Base-by-base conservation (phyloP, 2,329 filamentous ascomycete genomes). In the Pyrenochaeta sp. region DNA sequence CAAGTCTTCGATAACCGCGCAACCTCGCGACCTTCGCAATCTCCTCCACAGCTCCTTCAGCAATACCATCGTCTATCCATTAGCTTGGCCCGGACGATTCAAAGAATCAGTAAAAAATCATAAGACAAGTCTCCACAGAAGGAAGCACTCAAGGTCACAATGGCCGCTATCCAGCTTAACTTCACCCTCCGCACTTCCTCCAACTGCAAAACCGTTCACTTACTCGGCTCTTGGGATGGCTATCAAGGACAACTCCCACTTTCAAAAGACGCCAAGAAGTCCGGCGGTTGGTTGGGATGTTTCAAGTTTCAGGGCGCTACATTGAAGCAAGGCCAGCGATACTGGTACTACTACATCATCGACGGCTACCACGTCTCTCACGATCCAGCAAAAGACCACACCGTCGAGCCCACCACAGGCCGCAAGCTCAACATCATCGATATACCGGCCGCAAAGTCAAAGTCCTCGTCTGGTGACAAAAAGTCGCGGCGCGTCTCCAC, bases 331-430 rank as follows among this genome's bases (percentile, higher is more conserved):
- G 91, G 93, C 72, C 86, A 90, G 72, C 87, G 93, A 72, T 97
- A 97, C 85, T 99, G 94, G 94, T 99, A 97, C 86, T 99, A 99
- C 85, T 99, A 96, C 83, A 96, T 97, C 85, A 94, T 97, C 74
- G 94, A 99, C 74, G 94, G 94, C 63, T 96, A 96, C 85, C 92
- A 96, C 75, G 88, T 96, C 73, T 92, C 92, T 51, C 93, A 97
- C 82, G 94, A 97, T 78, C 92, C 93, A 61, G 89, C 89, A 73
- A 87, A 91, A 72, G 81, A 88, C 67, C 93, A 88, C 70, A 95
- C 89, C 69, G 87, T 89, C 60, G 94, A 99, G 81, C 92, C 93
- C 71, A 97, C 92, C 73, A 97, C 94, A 44, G 90, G 92, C 77
- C 93, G 94, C 74, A 90, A 92, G 76, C 83, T 99, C 65, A 99